phyloP scores from a whole-genome alignment of 164 flowering plant genomes.

The Taxillus chinensis region DNA sequence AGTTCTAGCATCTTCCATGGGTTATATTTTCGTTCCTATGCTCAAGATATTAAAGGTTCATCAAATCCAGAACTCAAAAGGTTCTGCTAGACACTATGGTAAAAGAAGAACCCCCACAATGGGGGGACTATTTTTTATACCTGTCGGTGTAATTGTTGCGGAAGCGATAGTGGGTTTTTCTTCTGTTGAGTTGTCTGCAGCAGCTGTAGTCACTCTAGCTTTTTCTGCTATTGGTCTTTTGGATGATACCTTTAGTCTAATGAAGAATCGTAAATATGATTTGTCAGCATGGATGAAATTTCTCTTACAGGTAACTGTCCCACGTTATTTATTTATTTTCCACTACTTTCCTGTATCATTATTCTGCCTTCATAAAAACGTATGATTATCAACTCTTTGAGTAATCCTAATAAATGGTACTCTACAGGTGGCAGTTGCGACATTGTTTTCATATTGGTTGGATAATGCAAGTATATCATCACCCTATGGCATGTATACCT shows the following conservation, averaged over 20 bases:
- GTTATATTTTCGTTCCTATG: constrained; percentile 67
- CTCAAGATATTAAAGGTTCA: constrained; percentile 37
- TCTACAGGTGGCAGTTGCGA: constrained; percentile 64
- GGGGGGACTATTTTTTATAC: constrained; percentile 86
- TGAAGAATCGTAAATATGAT: constrained; percentile 48
- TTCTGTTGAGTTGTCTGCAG: constrained; percentile 64
- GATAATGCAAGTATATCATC: constrained; percentile 45
- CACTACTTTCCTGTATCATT: constrained; percentile 2
- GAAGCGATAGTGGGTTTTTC: constrained; percentile 43
- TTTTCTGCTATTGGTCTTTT: constrained; percentile 70
- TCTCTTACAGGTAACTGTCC: constrained; percentile 42
- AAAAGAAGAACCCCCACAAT: constrained; percentile 69
- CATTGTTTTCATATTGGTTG: constrained; percentile 71
- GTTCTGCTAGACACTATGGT: constrained; percentile 30
- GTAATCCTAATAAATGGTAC: constrained; percentile 7
- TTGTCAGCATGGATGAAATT: constrained; percentile 40
- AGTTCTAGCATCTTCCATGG: constrained; percentile 38
- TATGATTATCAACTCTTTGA: constrained; percentile 3
- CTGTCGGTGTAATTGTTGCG: constrained; percentile 69
- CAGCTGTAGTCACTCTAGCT: constrained; percentile 50
- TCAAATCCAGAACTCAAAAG: constrained; percentile 41
- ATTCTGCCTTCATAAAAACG: neutral
- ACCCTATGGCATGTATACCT: constrained; percentile 91
- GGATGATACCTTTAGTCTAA: constrained; percentile 45
- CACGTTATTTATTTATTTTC: constrained; percentile 6